Percentiles rank a stretch among this genome's conserved stretches.
Conservation (phyloP, 2,329 filamentous ascomycete genomes). For the Harringtonia aguacate region DNA sequence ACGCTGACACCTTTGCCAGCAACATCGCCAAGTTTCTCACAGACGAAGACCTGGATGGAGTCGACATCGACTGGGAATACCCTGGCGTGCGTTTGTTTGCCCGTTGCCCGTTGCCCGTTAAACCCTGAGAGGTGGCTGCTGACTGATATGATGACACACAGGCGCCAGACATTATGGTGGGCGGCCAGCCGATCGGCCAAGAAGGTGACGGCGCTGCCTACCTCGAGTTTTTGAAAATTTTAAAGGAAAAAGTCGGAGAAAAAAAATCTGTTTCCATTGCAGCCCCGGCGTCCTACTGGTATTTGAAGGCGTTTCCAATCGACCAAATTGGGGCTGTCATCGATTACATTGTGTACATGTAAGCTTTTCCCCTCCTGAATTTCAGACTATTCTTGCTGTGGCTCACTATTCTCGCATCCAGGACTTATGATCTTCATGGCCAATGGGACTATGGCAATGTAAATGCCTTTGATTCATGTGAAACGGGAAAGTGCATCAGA, state of each 20-base stretch:
- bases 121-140: too few relatives aligned
- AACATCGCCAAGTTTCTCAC: constrained; percentile 4
- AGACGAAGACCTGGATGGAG: constrained; percentile 4
- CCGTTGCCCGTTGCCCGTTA: too few relatives aligned
- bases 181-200: constrained; percentile 18
- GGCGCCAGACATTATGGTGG: constrained; percentile 12
- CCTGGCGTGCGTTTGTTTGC: background rate
- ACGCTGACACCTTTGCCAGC: constrained; percentile 2
- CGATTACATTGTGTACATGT: constrained; percentile 21
- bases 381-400: too few relatives aligned
- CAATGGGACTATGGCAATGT: constrained; percentile 24
- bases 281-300: constrained; percentile 20
- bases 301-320: constrained; percentile 19
- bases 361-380: too few relatives aligned
- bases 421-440: constrained; percentile 23
- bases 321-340: constrained; percentile 14
- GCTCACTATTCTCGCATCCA: too few relatives aligned
- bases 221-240: constrained; percentile 17
- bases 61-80: constrained; percentile 10
- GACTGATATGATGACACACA: too few relatives aligned
- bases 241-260: constrained; percentile 6
- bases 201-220: constrained; percentile 21
- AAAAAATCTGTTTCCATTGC: constrained; percentile 16
- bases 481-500: constrained; percentile 17
- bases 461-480: constrained; percentile 14